Conservation (phyloP, 176 grass and related monocot species). For the Cenchrus purpureus region DNA sequence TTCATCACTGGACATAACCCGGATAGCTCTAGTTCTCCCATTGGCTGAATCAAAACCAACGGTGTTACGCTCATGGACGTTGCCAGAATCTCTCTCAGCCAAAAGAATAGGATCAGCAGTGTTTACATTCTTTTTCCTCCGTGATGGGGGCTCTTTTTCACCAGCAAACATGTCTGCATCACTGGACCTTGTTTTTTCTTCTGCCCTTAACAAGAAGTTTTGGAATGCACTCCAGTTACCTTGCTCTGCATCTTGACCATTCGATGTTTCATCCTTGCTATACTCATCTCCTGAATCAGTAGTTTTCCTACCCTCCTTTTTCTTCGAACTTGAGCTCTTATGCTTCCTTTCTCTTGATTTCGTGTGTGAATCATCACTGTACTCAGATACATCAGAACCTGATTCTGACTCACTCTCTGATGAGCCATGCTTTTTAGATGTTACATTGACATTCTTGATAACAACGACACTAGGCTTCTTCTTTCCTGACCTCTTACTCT, state of each 20-base stretch:
- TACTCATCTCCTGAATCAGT: slow-evolving; percentile 53
- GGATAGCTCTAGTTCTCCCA: slow-evolving; percentile 63
- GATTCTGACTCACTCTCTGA: slow-evolving; percentile 68
- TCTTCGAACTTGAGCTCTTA: slow-evolving; percentile 68
- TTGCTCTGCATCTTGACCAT: slow-evolving; percentile 57
- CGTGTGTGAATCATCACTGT: slow-evolving; percentile 54
- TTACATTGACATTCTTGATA: slow-evolving; percentile 88
- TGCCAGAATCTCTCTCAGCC: slow-evolving; percentile 54
- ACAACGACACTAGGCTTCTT: slow-evolving; percentile 83
- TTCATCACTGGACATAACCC: slow-evolving; percentile 67
- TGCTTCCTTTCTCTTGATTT: slow-evolving; percentile 64
- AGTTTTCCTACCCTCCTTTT: slow-evolving; percentile 57
- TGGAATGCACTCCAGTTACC: slow-evolving; percentile 97
- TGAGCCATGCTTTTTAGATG: slow-evolving; percentile 67
- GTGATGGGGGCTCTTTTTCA: slow-evolving; percentile 58
- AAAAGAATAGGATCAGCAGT: slow-evolving; percentile 69
- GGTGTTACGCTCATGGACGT: slow-evolving; percentile 46
- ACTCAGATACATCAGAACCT: slow-evolving; percentile 59
- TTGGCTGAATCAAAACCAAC: slow-evolving; percentile 69
- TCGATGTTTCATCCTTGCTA: slow-evolving; percentile 55
- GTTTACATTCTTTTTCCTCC: slow-evolving; percentile 60
- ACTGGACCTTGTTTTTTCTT: slow-evolving; percentile 71
- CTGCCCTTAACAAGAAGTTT: slow-evolving; percentile 79
- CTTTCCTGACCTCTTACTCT: slow-evolving; percentile 62
- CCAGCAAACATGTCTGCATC: slow-evolving; percentile 69